Conservation (phyloP, 371 early-diverging fungal species). For the Mucor mucedo region DNA sequence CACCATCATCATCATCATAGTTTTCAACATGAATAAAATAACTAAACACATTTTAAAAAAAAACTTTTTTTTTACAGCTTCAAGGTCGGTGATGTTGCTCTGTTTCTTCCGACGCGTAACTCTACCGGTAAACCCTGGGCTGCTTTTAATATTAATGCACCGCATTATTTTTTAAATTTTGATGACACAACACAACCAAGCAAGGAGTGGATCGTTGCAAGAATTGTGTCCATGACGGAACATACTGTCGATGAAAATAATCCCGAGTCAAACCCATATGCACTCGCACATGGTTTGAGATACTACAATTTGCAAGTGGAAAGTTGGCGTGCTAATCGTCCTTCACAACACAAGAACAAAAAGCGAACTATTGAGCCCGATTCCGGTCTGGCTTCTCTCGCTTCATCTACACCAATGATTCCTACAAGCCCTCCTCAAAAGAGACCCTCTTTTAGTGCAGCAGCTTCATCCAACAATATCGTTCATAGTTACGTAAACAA, state of each 20-base stretch:
- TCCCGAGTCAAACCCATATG: slow-evolving; percentile 66
- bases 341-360: slow-evolving; percentile 6
- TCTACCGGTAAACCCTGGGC: slow-evolving; percentile 78
- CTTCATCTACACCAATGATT: neutral
- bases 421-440: neutral
- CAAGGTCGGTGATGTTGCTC: slow-evolving; percentile 70
- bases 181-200: slow-evolving; percentile 47
- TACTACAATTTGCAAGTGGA: slow-evolving; percentile 68
- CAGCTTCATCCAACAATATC: slow-evolving; percentile 1
- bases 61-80: slow-evolving; percentile 50
- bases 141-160: slow-evolving; percentile 80
- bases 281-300: slow-evolving; percentile 62
- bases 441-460: neutral
- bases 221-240: slow-evolving; percentile 66
- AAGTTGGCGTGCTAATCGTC: slow-evolving; percentile 38
- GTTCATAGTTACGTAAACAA: slow-evolving; percentile 11
- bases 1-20: neutral
- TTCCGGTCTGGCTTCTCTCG: slow-evolving; percentile 26
- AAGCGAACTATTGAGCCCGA: slow-evolving; percentile 14
- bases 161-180: slow-evolving; percentile 73
- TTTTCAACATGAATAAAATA: neutral
- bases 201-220: slow-evolving; percentile 74
- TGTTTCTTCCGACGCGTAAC: slow-evolving; percentile 79
- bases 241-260: slow-evolving; percentile 45
- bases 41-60: neutral